A percentile compares a stretch with the other conserved stretches of the same genome.
phyloP scores from a whole-genome alignment of 1,284 basidiomycete genomes.

The Earliella scabrosa region DNA sequence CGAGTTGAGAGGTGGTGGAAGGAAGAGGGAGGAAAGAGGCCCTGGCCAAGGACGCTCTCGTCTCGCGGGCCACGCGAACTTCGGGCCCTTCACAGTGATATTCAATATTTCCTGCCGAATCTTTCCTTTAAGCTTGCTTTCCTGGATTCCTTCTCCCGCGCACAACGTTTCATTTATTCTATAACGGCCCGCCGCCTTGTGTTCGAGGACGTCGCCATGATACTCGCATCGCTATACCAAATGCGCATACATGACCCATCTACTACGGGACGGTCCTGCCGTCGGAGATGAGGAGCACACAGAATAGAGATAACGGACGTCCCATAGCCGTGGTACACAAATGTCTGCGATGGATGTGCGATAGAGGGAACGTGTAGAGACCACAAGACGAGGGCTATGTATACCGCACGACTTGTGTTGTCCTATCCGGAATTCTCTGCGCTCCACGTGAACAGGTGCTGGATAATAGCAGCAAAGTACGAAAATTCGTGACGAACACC shows the following conservation, averaged over 20 bases:
- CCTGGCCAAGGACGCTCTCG: conserved; percentile 24
- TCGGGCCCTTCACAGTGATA: conserved; percentile 34
- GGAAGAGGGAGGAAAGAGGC: conserved; percentile 24
- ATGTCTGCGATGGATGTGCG: neutral
- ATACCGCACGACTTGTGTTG: too few species aligned
- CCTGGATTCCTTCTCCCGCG: conserved; percentile 20
- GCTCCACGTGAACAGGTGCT: too few species aligned
- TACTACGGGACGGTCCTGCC: neutral
- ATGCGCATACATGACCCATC: neutral
- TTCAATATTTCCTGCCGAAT: conserved; percentile 28
- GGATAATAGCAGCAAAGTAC: too few species aligned
- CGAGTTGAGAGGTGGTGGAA: conserved; percentile 19
- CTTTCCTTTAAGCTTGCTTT: conserved; percentile 6
- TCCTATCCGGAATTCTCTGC: too few species aligned
- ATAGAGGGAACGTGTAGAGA: neutral
- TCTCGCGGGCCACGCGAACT: conserved; percentile 34
- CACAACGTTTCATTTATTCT: conserved; percentile 3
- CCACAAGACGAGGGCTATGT: neutral
- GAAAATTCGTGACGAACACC: too few species aligned
- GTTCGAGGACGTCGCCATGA: too few species aligned
- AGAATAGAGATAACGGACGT: neutral
- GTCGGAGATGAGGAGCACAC: neutral
- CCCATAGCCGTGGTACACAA: neutral
- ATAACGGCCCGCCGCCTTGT: neutral
- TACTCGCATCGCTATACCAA: too few species aligned